Evolutionary conservation across 768 basidiomycete species (phyloP).

Genomic region (Lactifluus pinguis): DNA sequence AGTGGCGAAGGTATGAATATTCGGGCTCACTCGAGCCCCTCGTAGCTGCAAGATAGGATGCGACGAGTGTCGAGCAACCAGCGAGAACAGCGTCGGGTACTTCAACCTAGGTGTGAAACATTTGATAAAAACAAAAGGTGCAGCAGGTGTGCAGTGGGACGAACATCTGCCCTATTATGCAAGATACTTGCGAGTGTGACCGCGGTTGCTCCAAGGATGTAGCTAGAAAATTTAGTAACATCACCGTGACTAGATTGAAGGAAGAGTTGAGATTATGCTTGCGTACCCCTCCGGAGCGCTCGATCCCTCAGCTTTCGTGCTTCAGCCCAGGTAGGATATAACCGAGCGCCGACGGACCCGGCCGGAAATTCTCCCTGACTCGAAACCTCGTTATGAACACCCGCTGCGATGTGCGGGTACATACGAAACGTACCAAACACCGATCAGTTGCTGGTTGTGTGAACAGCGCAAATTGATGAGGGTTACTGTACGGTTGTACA

Average conservation of each 20-base stretch:
- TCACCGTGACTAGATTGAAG: no score
- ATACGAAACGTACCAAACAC: not conserved
- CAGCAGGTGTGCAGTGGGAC: not conserved
- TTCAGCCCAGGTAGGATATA: not conserved
- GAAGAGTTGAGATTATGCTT: not conserved
- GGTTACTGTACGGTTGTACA: no score
- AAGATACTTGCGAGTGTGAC: conserved; percentile 18
- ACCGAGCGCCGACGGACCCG: not conserved
- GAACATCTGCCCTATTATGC: conserved; percentile 2
- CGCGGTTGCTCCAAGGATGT: conserved; percentile 19
- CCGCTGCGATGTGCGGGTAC: not conserved
- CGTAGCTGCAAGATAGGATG: conserved; percentile 62
- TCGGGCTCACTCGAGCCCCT: conserved; percentile 66
- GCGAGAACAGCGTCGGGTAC: conserved; percentile 35
- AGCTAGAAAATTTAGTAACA: not conserved
- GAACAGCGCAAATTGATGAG: not conserved
- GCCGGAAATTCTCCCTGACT: not conserved
- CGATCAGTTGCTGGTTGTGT: not conserved
- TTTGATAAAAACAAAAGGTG: not conserved
- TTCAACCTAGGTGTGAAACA: conserved; percentile 21
- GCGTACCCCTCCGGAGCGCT: not conserved
- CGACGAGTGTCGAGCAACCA: conserved; percentile 55
- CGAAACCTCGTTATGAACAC: not conserved
- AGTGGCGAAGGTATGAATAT: conserved; percentile 41
- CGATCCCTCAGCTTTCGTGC: not conserved